These are phyloP conservation scores for Uncinocarpus reesii DNA, from an alignment of 2,329 filamentous ascomycete genomes.

Conservation along the genomic window DNA sequence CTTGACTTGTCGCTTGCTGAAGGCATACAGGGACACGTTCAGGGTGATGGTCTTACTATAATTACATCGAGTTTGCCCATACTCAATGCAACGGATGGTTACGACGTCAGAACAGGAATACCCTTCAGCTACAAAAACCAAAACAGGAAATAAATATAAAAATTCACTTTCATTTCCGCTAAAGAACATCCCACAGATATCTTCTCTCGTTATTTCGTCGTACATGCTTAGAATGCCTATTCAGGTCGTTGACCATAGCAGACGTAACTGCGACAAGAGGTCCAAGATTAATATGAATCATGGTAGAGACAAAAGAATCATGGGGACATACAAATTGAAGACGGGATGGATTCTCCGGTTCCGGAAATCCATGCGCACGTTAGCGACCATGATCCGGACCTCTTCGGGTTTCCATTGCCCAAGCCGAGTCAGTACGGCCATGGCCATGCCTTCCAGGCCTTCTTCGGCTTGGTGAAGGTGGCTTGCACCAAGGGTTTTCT, in stretches of 20 bases:
- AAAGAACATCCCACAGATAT: too few species aligned
- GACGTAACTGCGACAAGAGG: constrained; percentile 13
- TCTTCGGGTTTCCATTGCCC: constrained; percentile 23
- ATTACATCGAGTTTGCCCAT: too few species aligned
- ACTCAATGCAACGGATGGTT: too few species aligned
- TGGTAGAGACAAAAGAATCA: neutral
- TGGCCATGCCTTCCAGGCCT: constrained; percentile 23
- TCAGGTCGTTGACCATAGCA: constrained; percentile 17
- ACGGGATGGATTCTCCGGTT: constrained; percentile 26
- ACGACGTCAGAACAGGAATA: too few species aligned
- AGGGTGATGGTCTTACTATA: too few species aligned
- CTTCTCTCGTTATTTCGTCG: neutral
- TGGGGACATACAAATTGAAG: constrained; percentile 20
- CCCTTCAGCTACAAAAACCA: too few species aligned
- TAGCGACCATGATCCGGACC: constrained; percentile 25
- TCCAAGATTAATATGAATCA: neutral
- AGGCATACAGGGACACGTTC: too few species aligned
- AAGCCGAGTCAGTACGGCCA: constrained; percentile 22
- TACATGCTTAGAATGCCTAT: neutral
- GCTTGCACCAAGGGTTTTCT: constrained; percentile 23
- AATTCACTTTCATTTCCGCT: too few species aligned
- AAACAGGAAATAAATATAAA: too few species aligned
- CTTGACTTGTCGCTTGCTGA: too few species aligned
- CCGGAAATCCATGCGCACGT: constrained; percentile 27
- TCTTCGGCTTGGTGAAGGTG: constrained; percentile 22